Conservation (phyloP, 2,329 filamentous ascomycete genomes). For the Gnomoniopsis sp. region DNA sequence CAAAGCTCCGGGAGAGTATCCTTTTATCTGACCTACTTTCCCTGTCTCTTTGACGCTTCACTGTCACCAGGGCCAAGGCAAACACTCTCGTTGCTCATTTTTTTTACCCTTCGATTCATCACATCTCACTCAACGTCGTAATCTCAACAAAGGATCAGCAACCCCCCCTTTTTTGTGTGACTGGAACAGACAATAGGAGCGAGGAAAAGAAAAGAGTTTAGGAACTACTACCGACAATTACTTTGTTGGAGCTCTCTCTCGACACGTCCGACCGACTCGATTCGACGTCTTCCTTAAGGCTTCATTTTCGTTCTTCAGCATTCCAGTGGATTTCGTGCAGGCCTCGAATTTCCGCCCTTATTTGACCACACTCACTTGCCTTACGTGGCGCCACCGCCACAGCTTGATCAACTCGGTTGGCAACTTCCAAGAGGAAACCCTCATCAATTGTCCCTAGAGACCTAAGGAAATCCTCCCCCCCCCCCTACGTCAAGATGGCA, state of each 20-base stretch:
- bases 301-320: background rate
- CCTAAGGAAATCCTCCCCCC: background rate
- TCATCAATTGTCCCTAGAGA: background rate
- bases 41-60: background rate
- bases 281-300: background rate
- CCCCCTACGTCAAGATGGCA: slow-evolving; percentile 13
- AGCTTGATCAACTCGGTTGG: too few species aligned
- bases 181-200: background rate
- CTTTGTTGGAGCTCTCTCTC: background rate
- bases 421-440: background rate
- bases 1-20: too few species aligned
- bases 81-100: background rate
- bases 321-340: slow-evolving; percentile 17
- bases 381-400: too few species aligned
- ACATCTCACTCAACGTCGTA: background rate
- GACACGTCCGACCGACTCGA: background rate
- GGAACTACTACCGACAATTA: slow-evolving; percentile 5
- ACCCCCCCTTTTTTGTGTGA: background rate
- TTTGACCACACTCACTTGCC: background rate
- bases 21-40: background rate
- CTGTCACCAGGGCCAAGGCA: background rate
- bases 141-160: background rate
- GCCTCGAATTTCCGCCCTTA: slow-evolving; percentile 15
- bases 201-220: slow-evolving; percentile 1
- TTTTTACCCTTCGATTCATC: background rate